phyloP scores from a whole-genome alignment of 495 filamentous ascomycete genomes.

The Cenococcum geophilum region DNA sequence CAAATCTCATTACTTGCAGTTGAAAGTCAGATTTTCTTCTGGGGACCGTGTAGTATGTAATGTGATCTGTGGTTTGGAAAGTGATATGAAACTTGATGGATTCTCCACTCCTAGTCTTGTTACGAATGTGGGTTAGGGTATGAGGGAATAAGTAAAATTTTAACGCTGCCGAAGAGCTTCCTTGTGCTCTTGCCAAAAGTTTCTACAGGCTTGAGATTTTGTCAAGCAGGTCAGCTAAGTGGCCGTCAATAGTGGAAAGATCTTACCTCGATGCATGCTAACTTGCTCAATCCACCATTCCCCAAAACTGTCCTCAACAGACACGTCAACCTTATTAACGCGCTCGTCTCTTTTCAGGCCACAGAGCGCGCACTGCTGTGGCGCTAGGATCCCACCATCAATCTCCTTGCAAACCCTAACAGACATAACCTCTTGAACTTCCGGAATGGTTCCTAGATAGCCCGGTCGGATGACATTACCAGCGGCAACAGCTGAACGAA shows the following conservation, averaged over 20 bases:
- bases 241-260: neutral
- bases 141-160: constrained; percentile 22
- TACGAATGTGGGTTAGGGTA: too few relatives aligned
- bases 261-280: constrained; percentile 46
- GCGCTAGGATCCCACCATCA: constrained; percentile 61
- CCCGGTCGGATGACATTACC: constrained; percentile 43
- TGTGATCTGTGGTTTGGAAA: too few relatives aligned
- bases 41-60: too few relatives aligned
- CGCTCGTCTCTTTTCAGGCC: constrained; percentile 82
- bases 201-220: constrained; percentile 55
- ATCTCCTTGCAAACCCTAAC: constrained; percentile 51
- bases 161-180: constrained; percentile 58
- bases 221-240: constrained; percentile 7
- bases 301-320: constrained; percentile 81
- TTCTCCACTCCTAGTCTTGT: too few relatives aligned
- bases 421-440: constrained; percentile 56
- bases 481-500: constrained; percentile 50
- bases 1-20: too few relatives aligned
- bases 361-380: constrained; percentile 79
- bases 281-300: constrained; percentile 93
- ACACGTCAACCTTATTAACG: constrained; percentile 63
- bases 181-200: constrained; percentile 78
- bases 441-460: constrained; percentile 50
- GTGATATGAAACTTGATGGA: too few relatives aligned
- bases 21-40: too few relatives aligned